Evolutionary conservation across 768 basidiomycete species (phyloP).

Genomic region (Gloeophyllum trabeum): DNA sequence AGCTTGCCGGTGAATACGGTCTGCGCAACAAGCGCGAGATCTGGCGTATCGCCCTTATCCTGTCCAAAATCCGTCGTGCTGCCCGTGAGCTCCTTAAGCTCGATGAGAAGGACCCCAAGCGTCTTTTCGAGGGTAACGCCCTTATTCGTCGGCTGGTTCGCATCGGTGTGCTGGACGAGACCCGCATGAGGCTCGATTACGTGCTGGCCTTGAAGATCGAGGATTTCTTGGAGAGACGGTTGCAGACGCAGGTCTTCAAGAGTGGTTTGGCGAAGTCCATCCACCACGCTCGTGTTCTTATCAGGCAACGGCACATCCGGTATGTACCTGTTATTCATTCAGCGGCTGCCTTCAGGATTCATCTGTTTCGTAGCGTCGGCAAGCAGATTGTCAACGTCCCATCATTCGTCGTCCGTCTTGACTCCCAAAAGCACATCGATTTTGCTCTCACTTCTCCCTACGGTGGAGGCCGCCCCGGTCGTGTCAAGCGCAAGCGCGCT

Average conservation of each 20-base stretch:
- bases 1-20: constrained; percentile 99
- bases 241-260: constrained; percentile 99
- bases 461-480: constrained; percentile 89
- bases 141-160: constrained; percentile 94
- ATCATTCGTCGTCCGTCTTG: constrained; percentile 97
- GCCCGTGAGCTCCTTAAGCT: constrained; percentile 99
- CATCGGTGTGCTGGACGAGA: constrained; percentile 99
- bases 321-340: constrained; percentile 23
- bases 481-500: constrained; percentile 98
- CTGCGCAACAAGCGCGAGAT: constrained; percentile 99
- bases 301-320: constrained; percentile 98
- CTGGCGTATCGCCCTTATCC: constrained; percentile 96
- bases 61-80: constrained; percentile 99
- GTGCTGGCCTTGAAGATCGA: constrained; percentile 98
- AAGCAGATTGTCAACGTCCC: constrained; percentile 99
- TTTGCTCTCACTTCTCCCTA: constrained; percentile 95
- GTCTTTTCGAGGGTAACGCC: constrained; percentile 98
- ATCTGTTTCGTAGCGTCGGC: constrained; percentile 54
- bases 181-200: constrained; percentile 99
- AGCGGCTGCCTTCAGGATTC: neutral
- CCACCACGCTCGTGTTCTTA: constrained; percentile 96
- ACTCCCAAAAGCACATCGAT: constrained; percentile 99
- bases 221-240: constrained; percentile 98
- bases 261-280: constrained; percentile 94
- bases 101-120: constrained; percentile 98